Conservation (phyloP, 371 early-diverging fungal species). For the Mortierella sp. region DNA sequence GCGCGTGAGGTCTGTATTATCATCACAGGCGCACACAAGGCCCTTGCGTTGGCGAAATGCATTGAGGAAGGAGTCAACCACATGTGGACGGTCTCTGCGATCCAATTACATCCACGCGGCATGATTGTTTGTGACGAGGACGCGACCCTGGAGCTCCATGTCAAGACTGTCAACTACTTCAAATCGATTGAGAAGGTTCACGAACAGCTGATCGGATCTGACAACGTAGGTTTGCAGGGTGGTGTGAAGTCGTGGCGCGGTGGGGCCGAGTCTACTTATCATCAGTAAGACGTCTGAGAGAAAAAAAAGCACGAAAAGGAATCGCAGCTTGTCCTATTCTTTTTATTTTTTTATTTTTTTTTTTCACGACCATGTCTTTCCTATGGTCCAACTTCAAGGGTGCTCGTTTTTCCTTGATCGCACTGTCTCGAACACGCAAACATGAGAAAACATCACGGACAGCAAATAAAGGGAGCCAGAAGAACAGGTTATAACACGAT, state of each 20-base stretch:
- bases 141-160: constrained; percentile 89
- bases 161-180: constrained; percentile 93
- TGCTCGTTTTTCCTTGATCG: no score
- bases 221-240: constrained; percentile 83
- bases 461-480: no score
- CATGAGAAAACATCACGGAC: no score
- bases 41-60: constrained; percentile 85
- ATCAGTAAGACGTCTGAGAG: constrained; percentile 35
- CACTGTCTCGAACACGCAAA: no score
- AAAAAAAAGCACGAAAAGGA: no score
- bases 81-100: constrained; percentile 93
- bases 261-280: constrained; percentile 52
- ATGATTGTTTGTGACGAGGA: constrained; percentile 93
- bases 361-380: no score
- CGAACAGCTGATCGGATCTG: constrained; percentile 80
- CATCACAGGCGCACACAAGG: constrained; percentile 89
- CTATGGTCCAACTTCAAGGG: no score
- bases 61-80: constrained; percentile 90
- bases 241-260: constrained; percentile 57
- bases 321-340: no score
- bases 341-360: no score
- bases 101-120: constrained; percentile 88
- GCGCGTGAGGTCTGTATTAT: constrained; percentile 88
- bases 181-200: constrained; percentile 92
- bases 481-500: no score